These are phyloP conservation scores for Heritiera littoralis DNA, from an alignment of 345 rosid genomes.

Conservation along the genomic window DNA sequence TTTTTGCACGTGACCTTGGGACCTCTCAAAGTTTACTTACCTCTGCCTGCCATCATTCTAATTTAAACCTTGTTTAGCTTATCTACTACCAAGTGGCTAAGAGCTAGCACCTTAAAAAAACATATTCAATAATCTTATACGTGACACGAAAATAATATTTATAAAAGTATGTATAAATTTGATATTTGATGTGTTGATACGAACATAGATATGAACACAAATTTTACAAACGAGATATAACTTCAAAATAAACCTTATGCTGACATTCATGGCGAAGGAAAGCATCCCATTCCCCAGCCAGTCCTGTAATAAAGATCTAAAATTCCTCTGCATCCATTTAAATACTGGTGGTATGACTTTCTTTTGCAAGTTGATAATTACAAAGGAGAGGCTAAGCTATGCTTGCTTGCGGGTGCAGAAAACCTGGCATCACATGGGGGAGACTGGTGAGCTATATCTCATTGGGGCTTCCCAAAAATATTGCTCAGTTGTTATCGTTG, in stretches of 20 bases:
- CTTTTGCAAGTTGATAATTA: not conserved
- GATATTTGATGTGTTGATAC: too few species aligned
- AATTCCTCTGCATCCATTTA: not conserved
- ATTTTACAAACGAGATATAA: too few species aligned
- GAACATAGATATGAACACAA: too few species aligned
- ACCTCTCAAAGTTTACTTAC: too few species aligned
- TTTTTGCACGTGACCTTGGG: too few species aligned
- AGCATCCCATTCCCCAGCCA: not conserved
- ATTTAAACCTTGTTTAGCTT: too few species aligned
- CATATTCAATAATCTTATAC: too few species aligned
- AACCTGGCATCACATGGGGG: not conserved
- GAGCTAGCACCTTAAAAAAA: too few species aligned
- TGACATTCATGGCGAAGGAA: not conserved
- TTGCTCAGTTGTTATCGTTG: not conserved
- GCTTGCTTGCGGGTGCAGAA: not conserved
- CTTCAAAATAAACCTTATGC: not conserved
- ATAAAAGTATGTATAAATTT: too few species aligned
- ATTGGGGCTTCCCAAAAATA: not conserved
- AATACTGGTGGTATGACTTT: not conserved
- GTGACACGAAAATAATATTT: too few species aligned
- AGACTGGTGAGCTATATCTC: not conserved
- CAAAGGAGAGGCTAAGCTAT: not conserved
- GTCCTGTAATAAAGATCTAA: not conserved
- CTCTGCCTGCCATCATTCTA: too few species aligned
- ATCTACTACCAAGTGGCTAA: too few species aligned